Percentiles rank a stretch among this genome's conserved stretches.
Evolutionary conservation across 306 rosid genomes (phyloP).

Genomic region (Spatholobus suberectus): DNA sequence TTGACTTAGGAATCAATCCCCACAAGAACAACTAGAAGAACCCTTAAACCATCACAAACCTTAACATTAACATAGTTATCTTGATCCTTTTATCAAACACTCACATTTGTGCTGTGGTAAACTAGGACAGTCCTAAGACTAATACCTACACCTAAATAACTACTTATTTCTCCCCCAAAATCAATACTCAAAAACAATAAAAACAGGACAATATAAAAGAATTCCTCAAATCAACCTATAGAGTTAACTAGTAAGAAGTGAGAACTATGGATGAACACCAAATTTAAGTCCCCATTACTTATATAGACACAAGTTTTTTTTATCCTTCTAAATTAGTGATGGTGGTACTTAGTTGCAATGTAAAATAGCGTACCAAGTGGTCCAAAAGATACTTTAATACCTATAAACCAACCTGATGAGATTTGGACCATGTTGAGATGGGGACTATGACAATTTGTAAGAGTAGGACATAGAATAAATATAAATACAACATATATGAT

Average conservation of each 20-base stretch:
- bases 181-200: slow-evolving; percentile 22
- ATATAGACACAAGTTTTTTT: slow-evolving; percentile 18
- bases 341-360: slow-evolving; percentile 26
- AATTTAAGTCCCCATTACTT: slow-evolving; percentile 24
- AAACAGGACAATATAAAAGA: not conserved
- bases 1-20: slow-evolving; percentile 77
- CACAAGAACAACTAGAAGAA: slow-evolving; percentile 74
- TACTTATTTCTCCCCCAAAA: slow-evolving; percentile 55
- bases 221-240: not conserved
- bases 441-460: too few relatives aligned
- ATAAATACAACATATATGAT: too few relatives aligned
- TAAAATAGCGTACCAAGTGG: slow-evolving; percentile 55
- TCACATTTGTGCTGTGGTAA: slow-evolving; percentile 53
- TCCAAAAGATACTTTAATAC: too few relatives aligned
- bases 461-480: too few relatives aligned
- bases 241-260: not conserved
- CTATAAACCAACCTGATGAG: too few relatives aligned
- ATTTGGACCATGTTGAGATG: too few relatives aligned
- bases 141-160: slow-evolving; percentile 72
- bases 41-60: slow-evolving; percentile 65
- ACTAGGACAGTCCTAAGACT: slow-evolving; percentile 84
- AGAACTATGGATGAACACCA: not conserved
- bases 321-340: slow-evolving; percentile 32
- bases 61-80: slow-evolving; percentile 68
- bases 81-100: slow-evolving; percentile 61